Evolutionary conservation across 2,329 filamentous ascomycete species (phyloP), one percentile per base, ranked within the genome.

Genomic region (Neopestalotiopsis sp.): DNA sequence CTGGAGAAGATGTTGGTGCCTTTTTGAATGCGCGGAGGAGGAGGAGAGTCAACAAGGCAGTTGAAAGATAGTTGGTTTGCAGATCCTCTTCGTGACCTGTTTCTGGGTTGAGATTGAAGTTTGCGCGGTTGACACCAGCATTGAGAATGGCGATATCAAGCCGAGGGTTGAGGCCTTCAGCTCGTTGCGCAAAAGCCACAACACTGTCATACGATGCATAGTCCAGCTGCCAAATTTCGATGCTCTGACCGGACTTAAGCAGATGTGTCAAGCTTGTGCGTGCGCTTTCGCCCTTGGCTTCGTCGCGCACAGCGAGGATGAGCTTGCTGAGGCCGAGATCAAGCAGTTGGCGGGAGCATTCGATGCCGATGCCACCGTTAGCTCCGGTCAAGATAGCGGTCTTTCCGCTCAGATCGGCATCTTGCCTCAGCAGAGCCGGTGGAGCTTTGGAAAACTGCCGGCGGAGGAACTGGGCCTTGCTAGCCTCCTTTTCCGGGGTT

Each of bases 51-150:
- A 89, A 77, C 1, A 88, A 73, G 9, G 84, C 80, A 0, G 84
- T 88, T 45, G 79, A 83, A 68, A 88, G 78, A 14, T 86, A 85
- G 69, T 89, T 88, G 49, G 84, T 81, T 0, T 85, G 85, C 45
- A 88, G 72, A 4, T 77, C 81, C 17, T 76, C 75, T 70, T 88
- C 86, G 0, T 79, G 75, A 4, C 20, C 30, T 0, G 80, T 83
- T 0, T 75, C 38, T 0, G 68, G 17, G 13, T 69, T 57, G 12
- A 63, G 20, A 3, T n/a, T 20, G 6, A 64, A 58, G 14, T 45
- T 10, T 74, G 13, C 83, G 70, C 59, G 67, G 2, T 38, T 45
- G 32, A 73, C 20, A 0, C 81, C 74, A 6, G 74, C 73, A 59
- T 75, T 84, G 30, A 81, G 74, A 34, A 85, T 76, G 13, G 75